These are phyloP conservation scores for Fomitopsis pinicola DNA, from an alignment of 1,284 basidiomycete species.

Conservation along the genomic window DNA sequence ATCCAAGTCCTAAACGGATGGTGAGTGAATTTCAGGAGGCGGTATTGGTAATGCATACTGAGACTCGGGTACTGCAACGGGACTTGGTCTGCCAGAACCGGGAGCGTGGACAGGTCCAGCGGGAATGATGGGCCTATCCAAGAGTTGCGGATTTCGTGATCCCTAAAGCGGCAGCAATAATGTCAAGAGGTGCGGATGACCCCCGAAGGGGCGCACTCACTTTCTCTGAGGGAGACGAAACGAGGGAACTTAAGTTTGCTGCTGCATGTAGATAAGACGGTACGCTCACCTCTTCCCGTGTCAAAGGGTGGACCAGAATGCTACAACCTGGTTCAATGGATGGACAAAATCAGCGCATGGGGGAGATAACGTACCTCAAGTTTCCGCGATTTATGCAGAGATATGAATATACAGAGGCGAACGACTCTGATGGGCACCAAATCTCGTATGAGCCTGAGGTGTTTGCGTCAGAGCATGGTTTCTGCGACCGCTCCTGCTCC, in stretches of 20 bases:
- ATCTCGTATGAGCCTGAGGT: slow-evolving; percentile 69
- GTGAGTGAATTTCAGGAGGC: background rate
- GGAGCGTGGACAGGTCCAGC: slow-evolving; percentile 55
- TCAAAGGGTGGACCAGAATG: slow-evolving; percentile 68
- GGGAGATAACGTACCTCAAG: slow-evolving; percentile 45
- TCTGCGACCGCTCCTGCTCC: background rate
- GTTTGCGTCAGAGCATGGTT: background rate
- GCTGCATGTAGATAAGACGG: background rate
- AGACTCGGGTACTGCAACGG: slow-evolving; percentile 69
- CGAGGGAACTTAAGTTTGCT: background rate
- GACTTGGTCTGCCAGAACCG: slow-evolving; percentile 43
- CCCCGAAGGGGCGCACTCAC: background rate
- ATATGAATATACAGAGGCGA: slow-evolving; percentile 68
- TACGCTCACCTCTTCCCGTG: slow-evolving; percentile 50
- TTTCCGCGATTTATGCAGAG: slow-evolving; percentile 60
- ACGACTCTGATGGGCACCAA: slow-evolving; percentile 71
- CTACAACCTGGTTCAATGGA: slow-evolving; percentile 26
- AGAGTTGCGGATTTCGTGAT: slow-evolving; percentile 61
- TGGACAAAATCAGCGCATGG: background rate
- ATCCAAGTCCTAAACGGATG: slow-evolving; percentile 42
- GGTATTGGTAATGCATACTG: slow-evolving; percentile 36
- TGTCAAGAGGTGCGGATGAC: background rate
- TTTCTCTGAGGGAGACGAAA: slow-evolving; percentile 1
- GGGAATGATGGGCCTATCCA: slow-evolving; percentile 72
- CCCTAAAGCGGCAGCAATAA: slow-evolving; percentile 28